These are phyloP conservation scores for Colletotrichum tabaci DNA, from an alignment of 2,329 filamentous ascomycete genomes.

Conservation along the genomic window DNA sequence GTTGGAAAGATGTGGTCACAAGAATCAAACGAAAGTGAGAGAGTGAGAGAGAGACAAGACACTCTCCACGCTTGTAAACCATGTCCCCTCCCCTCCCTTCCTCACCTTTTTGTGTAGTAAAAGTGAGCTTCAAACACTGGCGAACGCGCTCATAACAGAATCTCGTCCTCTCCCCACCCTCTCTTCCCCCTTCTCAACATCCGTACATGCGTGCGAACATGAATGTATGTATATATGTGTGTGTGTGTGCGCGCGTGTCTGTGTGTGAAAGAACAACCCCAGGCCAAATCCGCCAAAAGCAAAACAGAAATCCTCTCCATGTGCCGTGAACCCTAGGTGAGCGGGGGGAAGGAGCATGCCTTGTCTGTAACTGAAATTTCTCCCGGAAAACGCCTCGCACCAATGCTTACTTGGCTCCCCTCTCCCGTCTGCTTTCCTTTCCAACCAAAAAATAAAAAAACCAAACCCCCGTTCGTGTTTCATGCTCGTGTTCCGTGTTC, in stretches of 20 bases:
- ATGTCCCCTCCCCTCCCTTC: constrained; percentile 2
- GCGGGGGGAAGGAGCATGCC: neutral
- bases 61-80: neutral
- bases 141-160: neutral
- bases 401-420: neutral
- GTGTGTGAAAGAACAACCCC: neutral
- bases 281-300: neutral
- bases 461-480: too few species aligned
- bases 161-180: neutral
- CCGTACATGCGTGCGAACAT: too few species aligned
- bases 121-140: neutral
- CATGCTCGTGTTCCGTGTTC: constrained; percentile 8
- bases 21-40: neutral
- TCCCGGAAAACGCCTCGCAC: constrained; percentile 21
- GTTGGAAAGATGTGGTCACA: neutral
- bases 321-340: constrained; percentile 9
- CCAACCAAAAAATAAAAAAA: neutral
- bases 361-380: neutral
- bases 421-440: too few species aligned
- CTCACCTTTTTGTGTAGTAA: neutral
- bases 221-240: too few species aligned
- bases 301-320: constrained; percentile 4
- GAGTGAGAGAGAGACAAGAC: neutral
- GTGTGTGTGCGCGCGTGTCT: too few species aligned
- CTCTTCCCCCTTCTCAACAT: too few species aligned